Evolutionary conservation across 306 rosid species (phyloP).

Genomic region (Chamaecrista fasciculata): DNA sequence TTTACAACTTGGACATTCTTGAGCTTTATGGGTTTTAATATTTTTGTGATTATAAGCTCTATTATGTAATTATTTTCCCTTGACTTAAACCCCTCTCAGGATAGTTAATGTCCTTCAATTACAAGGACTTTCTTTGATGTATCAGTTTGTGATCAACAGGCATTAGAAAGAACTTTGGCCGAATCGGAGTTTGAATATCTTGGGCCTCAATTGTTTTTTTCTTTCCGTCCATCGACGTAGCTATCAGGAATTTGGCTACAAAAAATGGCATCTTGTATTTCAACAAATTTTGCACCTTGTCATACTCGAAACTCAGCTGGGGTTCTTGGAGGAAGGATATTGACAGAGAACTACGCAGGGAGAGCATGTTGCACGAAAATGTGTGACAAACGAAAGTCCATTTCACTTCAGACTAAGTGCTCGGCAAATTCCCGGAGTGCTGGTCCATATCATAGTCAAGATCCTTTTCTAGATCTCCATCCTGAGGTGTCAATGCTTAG

Average conservation of each 20-base stretch:
- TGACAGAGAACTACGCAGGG: conserved; percentile 37
- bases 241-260: conserved; percentile 24
- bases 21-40: neutral
- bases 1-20: neutral
- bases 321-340: conserved; percentile 43
- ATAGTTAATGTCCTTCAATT: neutral
- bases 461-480: conserved; percentile 77
- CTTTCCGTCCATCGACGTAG: conserved; percentile 7
- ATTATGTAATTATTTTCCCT: neutral
- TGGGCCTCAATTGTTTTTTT: conserved; percentile 22
- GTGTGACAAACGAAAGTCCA: conserved; percentile 37
- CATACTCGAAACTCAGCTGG: conserved; percentile 48
- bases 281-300: conserved; percentile 46
- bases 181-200: conserved; percentile 29
- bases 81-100: neutral
- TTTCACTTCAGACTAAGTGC: conserved; percentile 44
- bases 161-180: conserved; percentile 38
- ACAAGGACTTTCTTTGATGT: neutral
- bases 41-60: neutral
- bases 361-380: conserved; percentile 42
- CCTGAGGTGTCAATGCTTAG: conserved; percentile 88
- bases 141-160: conserved; percentile 40
- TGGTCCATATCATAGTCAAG: conserved; percentile 53
- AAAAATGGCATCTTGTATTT: conserved; percentile 52
- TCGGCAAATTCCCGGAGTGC: conserved; percentile 49